Evolutionary conservation across 306 rosid species (phyloP), one percentile per base, ranked within the genome.

Genomic region (Trichosanthes truncata): DNA sequence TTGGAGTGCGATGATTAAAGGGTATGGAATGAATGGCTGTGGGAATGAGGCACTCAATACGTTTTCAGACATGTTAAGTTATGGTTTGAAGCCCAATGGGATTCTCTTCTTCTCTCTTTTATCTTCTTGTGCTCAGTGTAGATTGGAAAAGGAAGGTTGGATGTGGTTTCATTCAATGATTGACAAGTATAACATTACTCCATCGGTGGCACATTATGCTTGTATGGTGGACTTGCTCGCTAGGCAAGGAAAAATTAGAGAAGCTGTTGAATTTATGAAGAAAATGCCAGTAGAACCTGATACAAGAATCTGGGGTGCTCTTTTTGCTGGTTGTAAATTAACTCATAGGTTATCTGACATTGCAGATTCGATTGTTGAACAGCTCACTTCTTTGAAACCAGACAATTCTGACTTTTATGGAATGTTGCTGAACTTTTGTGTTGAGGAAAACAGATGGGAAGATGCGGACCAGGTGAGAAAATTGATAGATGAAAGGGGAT

Each of bases 141-240:
- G 77, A 10, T 49, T 81, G 21, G 80, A 75, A 63, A 52, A 52
- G 59, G 77, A 76, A 62, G 56, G 80, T 26, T 20, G 84, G 84
- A 63, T 45, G 21, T 81, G 79, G 84, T 81, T 81, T 81, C 65
- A 35, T 74, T 75, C 76, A n/a, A 81, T 81, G 84, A 48, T 35
- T 31, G 57, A 52, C 3, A 35, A 36, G 67, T 75, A 62, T 75
- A 62, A 72, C 56, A 51, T 81, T 81, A 11, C 84, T 48, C 68
- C 80, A 9, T 49, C 31, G 7, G 56, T 62, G 43, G 35, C 80
- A 15, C 80, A 74, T 68, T 81, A 75, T 63, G 84, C 76, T 74
- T 62, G 80, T 52, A 75, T 81, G 68, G 80, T 75, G 56, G 80
- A 61, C 21, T 74, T 51, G 76, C 80, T 81, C 33, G 29, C 61